Conservation (phyloP, 164 flowering plant genomes). For the Stephania japonica region DNA sequence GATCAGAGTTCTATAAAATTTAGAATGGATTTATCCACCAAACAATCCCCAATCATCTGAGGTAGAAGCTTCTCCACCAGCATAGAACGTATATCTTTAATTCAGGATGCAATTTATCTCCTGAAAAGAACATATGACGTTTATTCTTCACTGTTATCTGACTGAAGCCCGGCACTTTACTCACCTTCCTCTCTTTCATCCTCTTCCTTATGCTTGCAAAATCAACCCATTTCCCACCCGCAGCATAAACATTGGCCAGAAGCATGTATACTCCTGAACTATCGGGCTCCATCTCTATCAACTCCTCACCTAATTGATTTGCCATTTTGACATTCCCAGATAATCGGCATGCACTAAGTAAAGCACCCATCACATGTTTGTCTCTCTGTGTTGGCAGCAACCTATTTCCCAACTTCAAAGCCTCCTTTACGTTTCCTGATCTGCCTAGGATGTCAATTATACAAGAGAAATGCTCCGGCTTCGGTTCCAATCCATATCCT, state of each 20-base stretch:
- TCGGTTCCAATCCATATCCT: conserved; percentile 41
- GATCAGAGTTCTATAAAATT: no score
- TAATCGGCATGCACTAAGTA: conserved; percentile 50
- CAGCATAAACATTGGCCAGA: conserved; percentile 44
- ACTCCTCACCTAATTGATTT: conserved; percentile 28
- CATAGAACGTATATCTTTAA: conserved; percentile 28
- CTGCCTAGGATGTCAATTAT: conserved; percentile 54
- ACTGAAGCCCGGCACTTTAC: conserved; percentile 50
- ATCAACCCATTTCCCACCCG: conserved; percentile 46
- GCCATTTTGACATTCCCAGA: conserved; percentile 38
- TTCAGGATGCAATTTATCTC: conserved; percentile 42
- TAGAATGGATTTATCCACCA: no score
- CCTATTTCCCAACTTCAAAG: conserved; percentile 26
- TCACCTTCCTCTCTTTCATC: conserved; percentile 52
- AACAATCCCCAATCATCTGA: conserved; percentile 24
- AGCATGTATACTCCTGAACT: conserved; percentile 43
- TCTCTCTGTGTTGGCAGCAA: conserved; percentile 41
- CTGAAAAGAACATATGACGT: conserved; percentile 35
- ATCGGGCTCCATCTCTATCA: conserved; percentile 40
- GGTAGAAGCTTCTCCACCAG: conserved; percentile 35
- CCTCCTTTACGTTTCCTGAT: conserved; percentile 42
- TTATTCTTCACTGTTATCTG: conserved; percentile 43
- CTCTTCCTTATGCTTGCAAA: conserved; percentile 41
- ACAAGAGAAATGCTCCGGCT: conserved; percentile 49
- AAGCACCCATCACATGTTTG: conserved; percentile 40